Conservation (phyloP, 441 rosid genomes). For the Sinapis alba region DNA sequence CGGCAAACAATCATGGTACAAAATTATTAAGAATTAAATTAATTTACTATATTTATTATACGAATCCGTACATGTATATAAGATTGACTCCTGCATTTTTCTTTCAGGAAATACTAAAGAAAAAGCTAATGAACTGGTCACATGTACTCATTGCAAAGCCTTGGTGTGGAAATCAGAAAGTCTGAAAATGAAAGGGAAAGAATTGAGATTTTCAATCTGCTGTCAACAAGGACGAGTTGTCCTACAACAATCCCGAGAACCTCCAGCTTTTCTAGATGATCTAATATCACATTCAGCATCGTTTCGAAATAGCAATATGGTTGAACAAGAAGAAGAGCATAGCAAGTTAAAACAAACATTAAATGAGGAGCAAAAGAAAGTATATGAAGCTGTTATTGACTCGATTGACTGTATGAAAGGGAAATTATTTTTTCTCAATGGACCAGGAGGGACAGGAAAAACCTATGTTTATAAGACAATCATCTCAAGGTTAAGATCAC, state of each 20-base stretch:
- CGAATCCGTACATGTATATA: neutral
- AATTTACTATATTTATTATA: neutral
- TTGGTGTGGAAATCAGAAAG: neutral
- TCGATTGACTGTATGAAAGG: no score
- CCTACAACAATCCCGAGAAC: neutral
- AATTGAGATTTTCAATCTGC: neutral
- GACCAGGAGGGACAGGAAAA: neutral
- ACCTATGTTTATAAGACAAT: neutral
- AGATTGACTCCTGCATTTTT: neutral
- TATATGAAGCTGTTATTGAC: no score
- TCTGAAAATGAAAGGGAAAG: neutral
- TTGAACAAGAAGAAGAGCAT: no score
- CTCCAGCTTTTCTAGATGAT: neutral
- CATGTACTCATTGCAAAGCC: neutral
- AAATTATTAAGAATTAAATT: neutral
- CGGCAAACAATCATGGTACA: neutral
- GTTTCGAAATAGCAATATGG: no score
- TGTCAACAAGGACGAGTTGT: constrained; percentile 13
- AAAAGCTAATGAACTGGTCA: neutral
- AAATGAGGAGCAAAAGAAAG: no score
- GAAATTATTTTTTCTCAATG: neutral
- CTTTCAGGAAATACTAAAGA: neutral
- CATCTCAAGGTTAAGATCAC: neutral
- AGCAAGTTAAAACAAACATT: no score
- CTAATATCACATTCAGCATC: neutral